Evolutionary conservation across 2,329 filamentous ascomycete species (phyloP).

Genomic region (Fragosphaeria purpurea): DNA sequence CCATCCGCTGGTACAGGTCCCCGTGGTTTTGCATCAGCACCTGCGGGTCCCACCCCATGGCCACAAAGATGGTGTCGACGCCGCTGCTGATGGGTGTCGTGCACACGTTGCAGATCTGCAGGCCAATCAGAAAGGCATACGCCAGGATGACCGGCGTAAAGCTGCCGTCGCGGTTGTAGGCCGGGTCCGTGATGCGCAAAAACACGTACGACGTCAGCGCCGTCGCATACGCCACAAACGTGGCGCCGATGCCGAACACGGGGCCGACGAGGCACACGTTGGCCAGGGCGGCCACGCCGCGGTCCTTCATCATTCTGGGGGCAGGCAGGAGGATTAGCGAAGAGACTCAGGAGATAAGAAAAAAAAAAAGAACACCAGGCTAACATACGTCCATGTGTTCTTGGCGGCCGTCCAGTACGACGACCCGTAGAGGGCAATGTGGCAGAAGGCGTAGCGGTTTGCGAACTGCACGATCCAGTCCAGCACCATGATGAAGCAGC

Average conservation of each 20-base stretch:
- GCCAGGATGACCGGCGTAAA: conserved; percentile 74
- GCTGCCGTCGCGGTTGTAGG: conserved; percentile 57
- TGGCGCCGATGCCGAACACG: conserved; percentile 64
- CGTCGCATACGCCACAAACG: conserved; percentile 76
- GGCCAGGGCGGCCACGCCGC: conserved; percentile 80
- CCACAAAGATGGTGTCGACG: conserved; percentile 88
- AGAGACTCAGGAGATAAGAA: neutral
- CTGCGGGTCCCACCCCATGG: conserved; percentile 57
- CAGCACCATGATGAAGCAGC: conserved; percentile 65
- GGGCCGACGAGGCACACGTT: conserved; percentile 78
- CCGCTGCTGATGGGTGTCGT: conserved; percentile 75
- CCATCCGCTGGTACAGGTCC: conserved; percentile 70
- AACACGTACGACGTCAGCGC: conserved; percentile 81
- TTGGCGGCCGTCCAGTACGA: conserved; percentile 78
- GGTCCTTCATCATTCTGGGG: conserved; percentile 67
- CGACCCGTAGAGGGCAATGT: conserved; percentile 89
- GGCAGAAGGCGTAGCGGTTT: conserved; percentile 86
- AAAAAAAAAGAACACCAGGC: conserved; percentile 20
- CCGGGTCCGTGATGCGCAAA: conserved; percentile 67
- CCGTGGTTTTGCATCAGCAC: conserved; percentile 73
- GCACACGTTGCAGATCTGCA: conserved; percentile 85
- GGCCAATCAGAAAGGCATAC: conserved; percentile 78
- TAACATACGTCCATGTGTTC: conserved; percentile 58
- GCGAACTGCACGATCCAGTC: conserved; percentile 83
- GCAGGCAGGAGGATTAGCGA: too few relatives aligned